Evolutionary conservation across 78 protist genomes (phyloP).

Genomic region (Dictyostelium citrinum): DNA sequence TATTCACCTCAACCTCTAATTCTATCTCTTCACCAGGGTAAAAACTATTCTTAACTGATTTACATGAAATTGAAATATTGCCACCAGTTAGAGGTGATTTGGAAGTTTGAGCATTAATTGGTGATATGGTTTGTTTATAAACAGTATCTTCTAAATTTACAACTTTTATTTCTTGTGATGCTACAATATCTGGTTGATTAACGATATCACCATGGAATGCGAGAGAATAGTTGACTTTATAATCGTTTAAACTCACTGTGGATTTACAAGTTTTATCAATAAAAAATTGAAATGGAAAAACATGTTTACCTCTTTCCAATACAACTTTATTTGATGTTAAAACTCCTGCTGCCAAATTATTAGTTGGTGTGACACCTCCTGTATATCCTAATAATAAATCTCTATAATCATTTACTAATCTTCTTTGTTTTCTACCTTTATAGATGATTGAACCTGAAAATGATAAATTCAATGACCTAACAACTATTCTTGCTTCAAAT

Average conservation of each 20-base stretch:
- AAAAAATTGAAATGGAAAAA: conserved; percentile 45
- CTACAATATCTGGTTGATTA: not conserved
- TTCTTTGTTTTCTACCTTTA: not conserved
- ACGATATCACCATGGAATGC: conserved; percentile 5
- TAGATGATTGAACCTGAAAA: not conserved
- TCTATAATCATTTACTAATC: not conserved
- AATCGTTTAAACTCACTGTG: not conserved
- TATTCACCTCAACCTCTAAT: not conserved
- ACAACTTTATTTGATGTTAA: not conserved
- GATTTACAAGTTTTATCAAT: conserved; percentile 23
- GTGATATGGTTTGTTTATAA: not conserved
- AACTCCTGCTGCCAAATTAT: not conserved
- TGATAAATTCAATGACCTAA: not conserved
- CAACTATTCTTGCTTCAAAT: not conserved
- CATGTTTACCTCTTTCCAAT: conserved; percentile 19
- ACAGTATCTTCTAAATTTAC: conserved; percentile 47
- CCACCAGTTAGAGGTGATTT: conserved; percentile 52
- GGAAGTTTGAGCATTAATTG: conserved; percentile 3
- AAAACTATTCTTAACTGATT: not conserved
- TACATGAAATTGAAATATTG: not conserved
- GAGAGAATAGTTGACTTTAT: not conserved
- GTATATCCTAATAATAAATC: conserved; percentile 1
- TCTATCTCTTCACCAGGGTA: conserved; percentile 38
- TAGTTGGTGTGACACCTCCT: not conserved
- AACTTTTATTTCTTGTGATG: not conserved